Evolutionary conservation across 2,329 filamentous ascomycete species (phyloP), one percentile per base, ranked within the genome.

Genomic region (Arthrobotrys sphaeroides): DNA sequence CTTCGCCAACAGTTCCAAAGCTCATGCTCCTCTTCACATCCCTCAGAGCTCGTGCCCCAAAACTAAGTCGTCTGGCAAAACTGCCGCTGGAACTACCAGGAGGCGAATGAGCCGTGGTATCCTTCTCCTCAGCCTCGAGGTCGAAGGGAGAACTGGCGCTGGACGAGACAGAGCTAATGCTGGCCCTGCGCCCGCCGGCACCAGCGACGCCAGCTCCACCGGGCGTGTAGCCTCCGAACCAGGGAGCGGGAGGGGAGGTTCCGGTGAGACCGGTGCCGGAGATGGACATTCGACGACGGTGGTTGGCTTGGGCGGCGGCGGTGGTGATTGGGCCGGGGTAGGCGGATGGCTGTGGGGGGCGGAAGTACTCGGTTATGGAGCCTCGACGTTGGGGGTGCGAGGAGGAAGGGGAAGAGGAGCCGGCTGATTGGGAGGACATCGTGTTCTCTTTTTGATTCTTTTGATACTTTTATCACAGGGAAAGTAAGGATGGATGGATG

Each of bases 21-120:
- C 64, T 76, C 73, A 70, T 76, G 43, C 73, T 76, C 40, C 65
- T 51, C 49, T 70, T 70, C 1, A 76, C 88, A 83, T 89, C 90
- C 79, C 89, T 87, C 82, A 93, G 85, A 78, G 91, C 91, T 82
- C 93, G 89, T 76, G 91, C 90, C 76, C 94, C 94, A 81, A 97
- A 96, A 83, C 94, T 97, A 85, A 97, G 90, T 73, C 94, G 91
- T 79, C 94, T 90, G 73, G 88, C 88, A 81, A 94, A 94, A 33
- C 93, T 92, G 10, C 91, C 91, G 62, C 85, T 87, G 64, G 85
- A 84, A n/a, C 26, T 47, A n/a, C 40, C 51, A 13, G 42, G 53
- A 20, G 49, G 51, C 18, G 51, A 55, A n/a, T n/a, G n/a, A 26
- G 67, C 38, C 20, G 89, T 88, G 43, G 89, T 88, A 73, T 94